Base-by-base conservation (phyloP, 176 grass and related monocot genomes). In the Dendrocalamus sinicus region DNA sequence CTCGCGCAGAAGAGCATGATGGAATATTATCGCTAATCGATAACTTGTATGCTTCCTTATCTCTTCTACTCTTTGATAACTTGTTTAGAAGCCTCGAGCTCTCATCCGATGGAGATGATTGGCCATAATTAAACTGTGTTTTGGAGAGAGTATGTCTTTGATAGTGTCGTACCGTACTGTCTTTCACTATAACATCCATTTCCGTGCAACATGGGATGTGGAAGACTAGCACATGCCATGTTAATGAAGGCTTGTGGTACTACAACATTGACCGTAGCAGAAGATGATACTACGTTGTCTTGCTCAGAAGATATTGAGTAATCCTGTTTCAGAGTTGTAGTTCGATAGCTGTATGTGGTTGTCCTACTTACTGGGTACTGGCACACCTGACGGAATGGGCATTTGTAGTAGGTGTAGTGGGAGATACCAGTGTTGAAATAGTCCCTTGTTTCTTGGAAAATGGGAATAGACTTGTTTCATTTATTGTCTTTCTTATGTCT, bases 371-470 rank as follows among this genome's bases (percentile, higher is more conserved):
- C 55, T 61, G 43, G 45, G 47, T 55, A 5, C 15, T 28, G 68
- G 17, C 20, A 66, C 57, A 46, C 67, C 60, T 43, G 16, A 81
- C 52, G 45, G 35, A 53, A 20, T 63, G 45, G 41, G 47, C 41
- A 79, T 58, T 72, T 90, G 47, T 71, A 81, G 57, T 41, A 39
- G 66, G 45, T 58, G 67, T 40, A 41, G 70, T 32, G 23, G 82
- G 61, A 14, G 37, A 82, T 63, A 30, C 2, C 12, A 54, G 12
- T 81, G 67, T 79, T 73, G 14, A 68, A 68, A 54, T 84, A 54
- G 61, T 69, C n/a, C 26, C 60, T 72, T 63, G 46, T 70, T 76
- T 82, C 24, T 75, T 88, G n/a, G 39, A 84, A 79, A 72, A 84
- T 79, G 47, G 53, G 17, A 88, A 73, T 80, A 79, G 9, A 57